Evolutionary conservation across 2,329 filamentous ascomycete species (phyloP).

Genomic region (Phyllachora maydis): DNA sequence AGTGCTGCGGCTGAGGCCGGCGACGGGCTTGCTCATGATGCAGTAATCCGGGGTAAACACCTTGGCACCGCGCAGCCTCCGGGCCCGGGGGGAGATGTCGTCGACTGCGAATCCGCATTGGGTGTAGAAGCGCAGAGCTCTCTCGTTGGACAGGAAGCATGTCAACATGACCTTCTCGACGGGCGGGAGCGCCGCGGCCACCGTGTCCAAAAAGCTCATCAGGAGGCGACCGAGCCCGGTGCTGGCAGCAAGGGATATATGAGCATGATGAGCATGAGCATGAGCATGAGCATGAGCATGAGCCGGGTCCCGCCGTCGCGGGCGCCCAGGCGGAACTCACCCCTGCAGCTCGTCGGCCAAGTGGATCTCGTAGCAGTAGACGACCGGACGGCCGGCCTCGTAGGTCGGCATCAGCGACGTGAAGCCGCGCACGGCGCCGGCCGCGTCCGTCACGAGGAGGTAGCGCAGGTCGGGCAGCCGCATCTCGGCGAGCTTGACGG

Average conservation of each 20-base stretch:
- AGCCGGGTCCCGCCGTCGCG: too few species aligned
- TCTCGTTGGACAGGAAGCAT: slow-evolving; percentile 41
- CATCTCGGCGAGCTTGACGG: slow-evolving; percentile 47
- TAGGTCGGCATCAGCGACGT: slow-evolving; percentile 52
- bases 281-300: not conserved
- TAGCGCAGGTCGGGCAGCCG: slow-evolving; percentile 44
- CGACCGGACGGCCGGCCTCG: slow-evolving; percentile 41
- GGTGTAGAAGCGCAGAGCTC: slow-evolving; percentile 38
- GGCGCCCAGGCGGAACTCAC: too few species aligned
- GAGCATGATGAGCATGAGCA: slow-evolving; percentile 1
- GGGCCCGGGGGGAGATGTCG: slow-evolving; percentile 29
- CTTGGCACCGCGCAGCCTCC: slow-evolving; percentile 30
- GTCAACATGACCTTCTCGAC: slow-evolving; percentile 54
- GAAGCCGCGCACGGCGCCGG: slow-evolving; percentile 25
- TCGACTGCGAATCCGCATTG: slow-evolving; percentile 35
- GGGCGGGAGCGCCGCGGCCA: slow-evolving; percentile 29
- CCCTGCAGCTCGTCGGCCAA: slow-evolving; percentile 33
- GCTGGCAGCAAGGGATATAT: too few species aligned
- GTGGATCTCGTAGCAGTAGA: slow-evolving; percentile 69
- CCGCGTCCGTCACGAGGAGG: slow-evolving; percentile 29
- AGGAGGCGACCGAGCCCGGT: slow-evolving; percentile 40
- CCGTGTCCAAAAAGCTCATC: slow-evolving; percentile 30
- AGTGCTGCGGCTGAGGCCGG: too few species aligned
- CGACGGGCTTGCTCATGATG: slow-evolving; percentile 31
- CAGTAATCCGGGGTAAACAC: slow-evolving; percentile 33